These are phyloP conservation scores for Cryptococcus sp. DNA, from an alignment of 1,284 basidiomycete genomes.

Conservation along the genomic window DNA sequence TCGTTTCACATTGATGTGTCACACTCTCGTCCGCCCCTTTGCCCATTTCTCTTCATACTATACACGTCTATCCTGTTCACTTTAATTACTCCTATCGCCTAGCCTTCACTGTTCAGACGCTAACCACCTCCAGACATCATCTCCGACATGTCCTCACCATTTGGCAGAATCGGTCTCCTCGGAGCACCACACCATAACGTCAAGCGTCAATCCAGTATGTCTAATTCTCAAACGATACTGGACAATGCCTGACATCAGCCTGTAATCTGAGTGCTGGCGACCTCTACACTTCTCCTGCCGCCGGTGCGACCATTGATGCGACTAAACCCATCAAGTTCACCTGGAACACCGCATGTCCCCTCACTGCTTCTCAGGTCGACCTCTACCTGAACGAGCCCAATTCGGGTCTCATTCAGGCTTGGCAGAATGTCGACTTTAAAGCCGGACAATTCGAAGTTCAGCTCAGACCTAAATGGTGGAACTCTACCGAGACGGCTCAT, in stretches of 20 bases:
- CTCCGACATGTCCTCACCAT: constrained; percentile 11
- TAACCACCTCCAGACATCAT: not conserved
- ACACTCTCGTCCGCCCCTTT: no score
- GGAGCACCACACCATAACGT: constrained; percentile 11
- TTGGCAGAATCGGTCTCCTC: constrained; percentile 24
- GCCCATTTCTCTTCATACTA: no score
- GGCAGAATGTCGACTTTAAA: constrained; percentile 57
- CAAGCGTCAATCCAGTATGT: constrained; percentile 16
- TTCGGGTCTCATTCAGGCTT: constrained; percentile 59
- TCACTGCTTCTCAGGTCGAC: constrained; percentile 59
- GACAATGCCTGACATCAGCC: constrained; percentile 7
- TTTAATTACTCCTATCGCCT: no score
- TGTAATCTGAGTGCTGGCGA: constrained; percentile 30
- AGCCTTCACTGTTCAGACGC: no score
- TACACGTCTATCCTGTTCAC: no score
- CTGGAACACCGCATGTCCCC: constrained; percentile 61
- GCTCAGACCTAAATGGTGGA: constrained; percentile 74
- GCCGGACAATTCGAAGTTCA: constrained; percentile 55
- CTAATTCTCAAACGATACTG: not conserved
- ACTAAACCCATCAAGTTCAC: constrained; percentile 59
- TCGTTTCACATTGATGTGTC: no score
- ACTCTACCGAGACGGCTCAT: constrained; percentile 54
- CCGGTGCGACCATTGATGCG: constrained; percentile 55
- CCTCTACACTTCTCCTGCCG: constrained; percentile 64
- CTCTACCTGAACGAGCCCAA: constrained; percentile 64